These are phyloP conservation scores for Coemansia aciculifera DNA, from an alignment of 192 early-diverging fungal species.

Conservation along the genomic window DNA sequence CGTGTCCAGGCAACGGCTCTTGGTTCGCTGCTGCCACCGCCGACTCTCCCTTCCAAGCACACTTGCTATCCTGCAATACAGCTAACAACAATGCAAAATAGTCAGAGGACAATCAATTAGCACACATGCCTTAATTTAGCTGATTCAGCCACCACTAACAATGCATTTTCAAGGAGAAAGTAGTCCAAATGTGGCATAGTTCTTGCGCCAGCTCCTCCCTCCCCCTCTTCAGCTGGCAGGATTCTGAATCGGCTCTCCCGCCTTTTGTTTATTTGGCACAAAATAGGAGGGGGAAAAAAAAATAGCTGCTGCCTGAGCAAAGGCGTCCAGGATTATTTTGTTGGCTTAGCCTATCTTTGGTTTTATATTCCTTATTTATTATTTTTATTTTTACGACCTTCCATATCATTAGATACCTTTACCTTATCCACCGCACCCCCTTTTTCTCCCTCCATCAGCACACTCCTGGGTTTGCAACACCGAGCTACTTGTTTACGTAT, in stretches of 20 bases:
- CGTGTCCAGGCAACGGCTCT: background rate
- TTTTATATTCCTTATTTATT: background rate
- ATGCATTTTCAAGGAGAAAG: background rate
- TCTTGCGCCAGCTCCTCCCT: background rate
- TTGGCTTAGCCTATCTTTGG: background rate
- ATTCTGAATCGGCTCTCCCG: background rate
- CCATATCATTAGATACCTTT: background rate
- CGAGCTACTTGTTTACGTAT: background rate
- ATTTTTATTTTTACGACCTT: constrained; percentile 2
- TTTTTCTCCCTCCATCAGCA: background rate
- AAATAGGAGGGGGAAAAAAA: constrained; percentile 58
- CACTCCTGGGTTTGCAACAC: background rate
- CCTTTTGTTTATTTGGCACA: background rate
- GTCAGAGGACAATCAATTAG: background rate
- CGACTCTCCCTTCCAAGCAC: background rate
- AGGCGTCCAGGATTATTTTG: constrained; percentile 14
- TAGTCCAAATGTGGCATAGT: constrained; percentile 7
- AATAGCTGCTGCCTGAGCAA: constrained; percentile 54
- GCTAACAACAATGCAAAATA: background rate
- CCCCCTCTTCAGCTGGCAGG: background rate
- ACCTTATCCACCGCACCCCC: background rate
- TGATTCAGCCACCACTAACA: background rate
- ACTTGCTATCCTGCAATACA: background rate
- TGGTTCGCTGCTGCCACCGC: background rate
- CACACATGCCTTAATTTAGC: background rate